Percentiles rank a stretch among this genome's conserved stretches.
Conservation (phyloP, 2,329 filamentous ascomycete species). For the Penicillium expansum region DNA sequence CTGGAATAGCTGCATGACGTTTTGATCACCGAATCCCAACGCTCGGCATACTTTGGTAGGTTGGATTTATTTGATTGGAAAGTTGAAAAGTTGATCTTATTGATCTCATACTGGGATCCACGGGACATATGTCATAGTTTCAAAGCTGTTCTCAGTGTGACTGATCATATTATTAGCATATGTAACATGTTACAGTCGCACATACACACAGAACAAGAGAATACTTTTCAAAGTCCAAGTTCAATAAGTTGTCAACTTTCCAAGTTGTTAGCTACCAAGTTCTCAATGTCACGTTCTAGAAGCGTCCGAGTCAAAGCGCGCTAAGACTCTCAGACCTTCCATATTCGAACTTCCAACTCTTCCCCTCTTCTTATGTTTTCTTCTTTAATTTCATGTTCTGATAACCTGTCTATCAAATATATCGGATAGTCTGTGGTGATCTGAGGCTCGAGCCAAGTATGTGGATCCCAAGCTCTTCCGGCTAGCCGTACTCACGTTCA, state of each 20-base stretch:
- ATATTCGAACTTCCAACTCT: constrained; percentile 10
- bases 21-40: neutral
- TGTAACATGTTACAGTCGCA: neutral
- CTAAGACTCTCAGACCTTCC: constrained; percentile 15
- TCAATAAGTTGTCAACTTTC: too few species aligned
- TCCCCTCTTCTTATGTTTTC: constrained; percentile 6
- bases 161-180: neutral
- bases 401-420: neutral
- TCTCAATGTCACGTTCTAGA: constrained; percentile 21
- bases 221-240: neutral
- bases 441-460: neutral
- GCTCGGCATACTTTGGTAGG: neutral
- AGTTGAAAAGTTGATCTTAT: neutral
- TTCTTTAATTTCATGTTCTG: constrained; percentile 2
- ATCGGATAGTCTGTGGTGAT: neutral
- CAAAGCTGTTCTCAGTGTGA: neutral
- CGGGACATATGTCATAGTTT: too few species aligned
- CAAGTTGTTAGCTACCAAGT: too few species aligned
- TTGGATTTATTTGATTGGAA: neutral
- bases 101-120: neutral
- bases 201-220: neutral
- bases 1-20: constrained; percentile 1
- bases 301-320: constrained; percentile 18
- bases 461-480: constrained; percentile 8
- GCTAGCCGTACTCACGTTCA: neutral